phyloP scores from a whole-genome alignment of 805 yeast genomes.

The Saccharomycopsis sp. region DNA sequence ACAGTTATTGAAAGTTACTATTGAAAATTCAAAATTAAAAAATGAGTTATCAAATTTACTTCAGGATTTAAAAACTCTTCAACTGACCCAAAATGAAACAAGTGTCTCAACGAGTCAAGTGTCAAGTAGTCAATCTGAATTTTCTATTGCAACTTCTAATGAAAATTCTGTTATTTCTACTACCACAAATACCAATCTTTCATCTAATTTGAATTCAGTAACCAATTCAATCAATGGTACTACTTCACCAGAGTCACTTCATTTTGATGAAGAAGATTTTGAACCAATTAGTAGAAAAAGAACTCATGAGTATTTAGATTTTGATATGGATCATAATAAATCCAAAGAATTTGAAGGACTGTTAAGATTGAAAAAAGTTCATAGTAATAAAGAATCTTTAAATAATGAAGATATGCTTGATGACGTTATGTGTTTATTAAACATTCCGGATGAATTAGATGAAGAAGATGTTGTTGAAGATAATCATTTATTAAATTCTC shows the following conservation, averaged over 20 bases:
- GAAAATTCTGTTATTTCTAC: background rate
- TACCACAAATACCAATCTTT: no score
- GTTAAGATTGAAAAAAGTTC: no score
- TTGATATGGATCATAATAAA: constrained; percentile 4
- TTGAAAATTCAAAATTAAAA: constrained; percentile 35
- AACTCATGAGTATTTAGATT: constrained; percentile 17
- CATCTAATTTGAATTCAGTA: background rate
- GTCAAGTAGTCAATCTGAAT: background rate
- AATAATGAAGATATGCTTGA: background rate
- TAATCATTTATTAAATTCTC: no score
- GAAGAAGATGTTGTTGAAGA: no score
- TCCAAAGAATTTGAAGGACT: background rate
- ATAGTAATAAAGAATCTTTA: no score
- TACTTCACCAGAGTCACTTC: background rate
- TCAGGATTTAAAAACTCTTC: constrained; percentile 30
- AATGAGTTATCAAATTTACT: constrained; percentile 35
- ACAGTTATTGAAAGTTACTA: constrained; percentile 32
- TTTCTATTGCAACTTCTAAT: background rate
- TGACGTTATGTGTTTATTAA: background rate
- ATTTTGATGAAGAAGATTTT: background rate
- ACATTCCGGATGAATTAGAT: no score
- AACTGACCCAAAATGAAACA: constrained; percentile 4
- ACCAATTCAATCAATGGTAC: no score
- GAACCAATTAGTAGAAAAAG: constrained; percentile 14
- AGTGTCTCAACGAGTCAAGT: background rate